These are phyloP conservation scores for Yarrowia deformans DNA, from an alignment of 805 yeast species.

Conservation along the genomic window DNA sequence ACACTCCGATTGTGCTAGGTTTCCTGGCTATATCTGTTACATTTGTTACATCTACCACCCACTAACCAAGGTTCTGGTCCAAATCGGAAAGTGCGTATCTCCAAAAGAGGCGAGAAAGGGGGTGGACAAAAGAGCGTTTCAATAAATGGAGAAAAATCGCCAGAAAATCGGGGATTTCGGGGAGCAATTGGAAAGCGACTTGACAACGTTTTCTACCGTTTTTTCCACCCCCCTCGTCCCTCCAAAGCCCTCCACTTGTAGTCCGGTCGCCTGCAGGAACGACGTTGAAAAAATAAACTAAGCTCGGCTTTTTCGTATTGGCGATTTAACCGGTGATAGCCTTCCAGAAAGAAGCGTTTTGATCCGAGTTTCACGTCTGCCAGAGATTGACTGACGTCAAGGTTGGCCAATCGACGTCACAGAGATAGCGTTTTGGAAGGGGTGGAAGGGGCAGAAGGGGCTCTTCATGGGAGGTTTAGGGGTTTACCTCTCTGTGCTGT, in stretches of 20 bases:
- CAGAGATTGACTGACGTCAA: not conserved
- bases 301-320: constrained; percentile 23
- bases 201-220: too few species aligned
- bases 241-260: not conserved
- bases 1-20: too few species aligned
- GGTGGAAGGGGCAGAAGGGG: not conserved
- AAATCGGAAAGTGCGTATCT: constrained; percentile 2
- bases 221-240: not conserved
- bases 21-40: too few species aligned
- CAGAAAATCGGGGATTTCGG: too few species aligned
- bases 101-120: constrained; percentile 1
- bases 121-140: too few species aligned
- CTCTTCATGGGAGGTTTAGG: not conserved
- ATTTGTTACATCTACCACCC: too few species aligned
- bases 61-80: not conserved
- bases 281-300: constrained; percentile 15
- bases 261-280: constrained; percentile 9
- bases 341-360: not conserved
- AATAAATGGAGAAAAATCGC: too few species aligned
- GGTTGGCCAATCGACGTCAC: constrained; percentile 1
- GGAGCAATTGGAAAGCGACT: too few species aligned
- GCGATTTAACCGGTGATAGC: constrained; percentile 27
- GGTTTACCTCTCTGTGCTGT: not conserved
- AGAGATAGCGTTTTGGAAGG: not conserved
- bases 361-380: constrained; percentile 5